Evolutionary conservation across 106 monocot genomes (phyloP).

Genomic region (Dioscorea alata): DNA sequence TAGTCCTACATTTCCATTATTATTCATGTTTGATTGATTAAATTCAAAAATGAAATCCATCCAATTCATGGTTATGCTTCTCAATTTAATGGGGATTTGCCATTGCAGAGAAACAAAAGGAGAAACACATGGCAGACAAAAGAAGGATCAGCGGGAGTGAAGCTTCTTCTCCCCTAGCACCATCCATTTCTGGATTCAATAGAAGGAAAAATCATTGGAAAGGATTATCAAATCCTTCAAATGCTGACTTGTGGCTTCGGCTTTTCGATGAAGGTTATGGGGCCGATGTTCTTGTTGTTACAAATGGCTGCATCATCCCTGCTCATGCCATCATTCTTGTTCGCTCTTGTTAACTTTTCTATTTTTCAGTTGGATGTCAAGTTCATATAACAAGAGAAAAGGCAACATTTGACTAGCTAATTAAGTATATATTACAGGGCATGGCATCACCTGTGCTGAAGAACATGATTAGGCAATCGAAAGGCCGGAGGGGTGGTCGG

Average conservation of each 20-base stretch:
- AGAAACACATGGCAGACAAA: conserved; percentile 1
- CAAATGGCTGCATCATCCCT: conserved; percentile 10
- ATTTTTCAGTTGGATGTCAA: too few species aligned
- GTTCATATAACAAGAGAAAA: not conserved
- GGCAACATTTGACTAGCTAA: not conserved
- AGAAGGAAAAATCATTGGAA: not conserved
- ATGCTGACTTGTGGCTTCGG: conserved; percentile 7
- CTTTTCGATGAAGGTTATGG: conserved; percentile 11
- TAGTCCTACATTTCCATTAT: too few species aligned
- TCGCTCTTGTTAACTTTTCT: not conserved
- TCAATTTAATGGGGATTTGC: too few species aligned
- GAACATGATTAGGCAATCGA: conserved; percentile 15
- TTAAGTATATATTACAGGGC: not conserved
- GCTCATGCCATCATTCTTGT: conserved; percentile 18
- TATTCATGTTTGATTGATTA: too few species aligned
- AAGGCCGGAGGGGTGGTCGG: not conserved
- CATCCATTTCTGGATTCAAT: not conserved
- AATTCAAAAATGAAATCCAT: too few species aligned
- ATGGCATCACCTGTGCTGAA: conserved; percentile 21
- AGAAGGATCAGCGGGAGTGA: not conserved
- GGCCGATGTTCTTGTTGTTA: conserved; percentile 10
- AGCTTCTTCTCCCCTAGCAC: conserved; percentile 2
- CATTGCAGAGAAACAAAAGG: not conserved
- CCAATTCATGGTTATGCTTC: too few species aligned
- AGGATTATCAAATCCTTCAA: not conserved